phyloP scores from a whole-genome alignment of 2,329 filamentous ascomycete genomes.

The Xylariaceae sp. region DNA sequence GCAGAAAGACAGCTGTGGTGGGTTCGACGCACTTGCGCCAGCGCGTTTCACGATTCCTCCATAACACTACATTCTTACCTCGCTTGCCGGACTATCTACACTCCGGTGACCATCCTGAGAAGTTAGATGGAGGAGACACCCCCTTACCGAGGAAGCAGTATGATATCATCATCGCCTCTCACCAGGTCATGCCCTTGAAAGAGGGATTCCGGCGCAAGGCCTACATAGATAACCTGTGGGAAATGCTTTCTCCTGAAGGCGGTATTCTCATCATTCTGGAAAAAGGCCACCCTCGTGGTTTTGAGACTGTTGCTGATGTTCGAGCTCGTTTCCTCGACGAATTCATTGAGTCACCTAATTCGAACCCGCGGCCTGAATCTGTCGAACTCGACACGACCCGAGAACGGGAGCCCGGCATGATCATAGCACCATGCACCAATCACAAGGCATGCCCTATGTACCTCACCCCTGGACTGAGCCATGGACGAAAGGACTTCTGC shows the following conservation, averaged over 20 bases:
- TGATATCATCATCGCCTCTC: slow-evolving; percentile 85
- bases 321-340: slow-evolving; percentile 72
- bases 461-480: slow-evolving; percentile 58
- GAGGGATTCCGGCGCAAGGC: slow-evolving; percentile 73
- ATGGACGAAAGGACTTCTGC: slow-evolving; percentile 82
- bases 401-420: slow-evolving; percentile 55
- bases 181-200: slow-evolving; percentile 70
- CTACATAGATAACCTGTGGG: slow-evolving; percentile 85
- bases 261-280: slow-evolving; percentile 84
- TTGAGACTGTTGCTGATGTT: slow-evolving; percentile 84
- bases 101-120: slow-evolving; percentile 53
- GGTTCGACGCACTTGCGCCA: slow-evolving; percentile 70
- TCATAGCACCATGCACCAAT: slow-evolving; percentile 78
- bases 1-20: slow-evolving; percentile 75
- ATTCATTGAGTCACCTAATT: slow-evolving; percentile 42
- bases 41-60: slow-evolving; percentile 68
- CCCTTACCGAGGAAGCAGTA: slow-evolving; percentile 67
- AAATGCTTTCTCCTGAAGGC: slow-evolving; percentile 73
- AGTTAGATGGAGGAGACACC: slow-evolving; percentile 51
- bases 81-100: slow-evolving; percentile 83
- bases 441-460: slow-evolving; percentile 90
- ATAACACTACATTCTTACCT: slow-evolving; percentile 88
- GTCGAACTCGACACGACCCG: slow-evolving; percentile 38
- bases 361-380: slow-evolving; percentile 35
- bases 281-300: slow-evolving; percentile 85